Base-by-base conservation (phyloP, 805 yeast species). In the Candida tallmaniae region DNA sequence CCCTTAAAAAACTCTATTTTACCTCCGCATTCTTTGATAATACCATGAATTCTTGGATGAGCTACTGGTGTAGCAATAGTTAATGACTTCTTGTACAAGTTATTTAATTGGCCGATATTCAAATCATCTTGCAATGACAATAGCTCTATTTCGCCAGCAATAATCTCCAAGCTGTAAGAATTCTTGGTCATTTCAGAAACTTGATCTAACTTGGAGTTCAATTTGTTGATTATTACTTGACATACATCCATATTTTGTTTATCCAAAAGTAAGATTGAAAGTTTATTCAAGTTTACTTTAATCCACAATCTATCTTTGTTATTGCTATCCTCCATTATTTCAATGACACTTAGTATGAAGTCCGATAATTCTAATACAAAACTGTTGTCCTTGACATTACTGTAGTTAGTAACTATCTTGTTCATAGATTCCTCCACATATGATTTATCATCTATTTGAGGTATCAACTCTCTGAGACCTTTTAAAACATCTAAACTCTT, bases 11-110 rank as follows among this genome's bases (percentile, higher is more conserved):
- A 77, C 32, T 74, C 70, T 42, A 84, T 68, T 34, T 76, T 71
- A 2, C 88, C 95, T 0, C 87, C 85, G 44, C 86, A 79, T 52
- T 84, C 90, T 41, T 76, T 70, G 17, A 85, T 72, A n/a, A 80
- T 73, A 1, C 90, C 95, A 54, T 78, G 64, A 18, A 82, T 77
- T 31, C 72, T 65, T 1, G 94, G 88, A 48, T 86, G 94, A 1
- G 88, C 83, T 2, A 83, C 79, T 2, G 85, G 83, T 0, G 78
- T 64, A 6, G 73, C 70, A 14, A 79, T 61, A 5, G 54, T 41
- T 12, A 47, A 35, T 35, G 67, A 59, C 40, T 73, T 60, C 18
- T 63, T 56, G 43, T 81, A 76, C 14, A 79, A 60, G 31, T 67
- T 60, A 34, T 66, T 65, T 27, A 82, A 58, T 36, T 60, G 56